Evolutionary conservation across 768 basidiomycete species (phyloP).

Genomic region (Fibroporia radiculosa): DNA sequence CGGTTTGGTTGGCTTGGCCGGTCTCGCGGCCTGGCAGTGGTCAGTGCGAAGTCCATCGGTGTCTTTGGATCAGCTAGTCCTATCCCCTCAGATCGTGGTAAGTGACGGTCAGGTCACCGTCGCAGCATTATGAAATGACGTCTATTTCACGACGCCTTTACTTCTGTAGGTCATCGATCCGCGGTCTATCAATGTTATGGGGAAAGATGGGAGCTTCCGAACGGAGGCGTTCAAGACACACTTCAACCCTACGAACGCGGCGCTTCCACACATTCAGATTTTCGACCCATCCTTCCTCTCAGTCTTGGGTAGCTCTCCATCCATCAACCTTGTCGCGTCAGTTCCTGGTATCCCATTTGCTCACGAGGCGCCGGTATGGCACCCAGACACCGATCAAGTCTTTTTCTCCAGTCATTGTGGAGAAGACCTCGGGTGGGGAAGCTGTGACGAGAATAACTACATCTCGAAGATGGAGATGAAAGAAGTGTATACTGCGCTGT

Average conservation of each 20-base stretch:
- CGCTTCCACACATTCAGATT: constrained; percentile 51
- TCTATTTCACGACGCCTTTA: too few species aligned
- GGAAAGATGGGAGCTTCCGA: constrained; percentile 32
- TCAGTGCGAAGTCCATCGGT: neutral
- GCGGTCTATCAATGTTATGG: constrained; percentile 43
- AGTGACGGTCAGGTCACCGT: too few species aligned
- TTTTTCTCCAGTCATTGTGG: constrained; percentile 69
- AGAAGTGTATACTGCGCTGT: constrained; percentile 42
- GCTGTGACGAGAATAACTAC: constrained; percentile 54
- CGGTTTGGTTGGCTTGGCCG: neutral
- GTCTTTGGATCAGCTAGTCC: neutral
- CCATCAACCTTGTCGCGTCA: constrained; percentile 51
- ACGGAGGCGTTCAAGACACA: constrained; percentile 25
- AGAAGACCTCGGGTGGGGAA: constrained; percentile 53
- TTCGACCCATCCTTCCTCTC: constrained; percentile 47
- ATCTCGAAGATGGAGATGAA: constrained; percentile 56
- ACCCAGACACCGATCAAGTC: constrained; percentile 54
- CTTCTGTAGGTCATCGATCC: constrained; percentile 42
- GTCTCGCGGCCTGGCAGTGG: neutral
- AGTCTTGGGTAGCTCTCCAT: constrained; percentile 50
- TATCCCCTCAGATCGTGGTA: constrained; percentile 8
- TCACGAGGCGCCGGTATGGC: constrained; percentile 72
- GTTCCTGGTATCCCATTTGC: constrained; percentile 62
- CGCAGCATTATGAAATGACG: too few species aligned
- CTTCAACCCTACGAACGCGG: constrained; percentile 54